Conservation (phyloP, 192 early-diverging fungal species). For the Backusella circina region DNA sequence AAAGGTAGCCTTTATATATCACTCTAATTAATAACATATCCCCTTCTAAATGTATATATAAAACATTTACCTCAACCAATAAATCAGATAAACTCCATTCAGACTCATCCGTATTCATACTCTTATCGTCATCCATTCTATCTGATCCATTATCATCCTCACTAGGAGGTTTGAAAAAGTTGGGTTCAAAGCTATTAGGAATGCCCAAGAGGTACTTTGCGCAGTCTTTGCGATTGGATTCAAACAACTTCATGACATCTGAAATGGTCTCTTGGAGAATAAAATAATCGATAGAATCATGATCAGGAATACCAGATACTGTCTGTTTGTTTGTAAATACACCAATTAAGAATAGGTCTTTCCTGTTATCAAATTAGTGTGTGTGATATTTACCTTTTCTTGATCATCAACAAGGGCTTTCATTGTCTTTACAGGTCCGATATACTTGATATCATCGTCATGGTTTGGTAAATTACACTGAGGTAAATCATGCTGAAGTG, state of each 20-base stretch:
- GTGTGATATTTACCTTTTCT: constrained; percentile 3
- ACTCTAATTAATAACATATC: too few relatives aligned
- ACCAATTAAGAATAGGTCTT: too few relatives aligned
- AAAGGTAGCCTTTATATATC: constrained; percentile 33
- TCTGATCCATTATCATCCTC: constrained; percentile 23
- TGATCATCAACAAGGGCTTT: constrained; percentile 15
- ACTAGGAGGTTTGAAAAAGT: constrained; percentile 32
- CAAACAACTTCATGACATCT: constrained; percentile 81
- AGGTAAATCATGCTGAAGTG: constrained; percentile 49
- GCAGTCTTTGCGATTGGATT: constrained; percentile 93
- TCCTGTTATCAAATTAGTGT: background rate
- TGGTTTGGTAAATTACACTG: constrained; percentile 36
- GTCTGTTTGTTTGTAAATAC: background rate
- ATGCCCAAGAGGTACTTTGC: constrained; percentile 70
- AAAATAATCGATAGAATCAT: constrained; percentile 50
- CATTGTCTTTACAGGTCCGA: constrained; percentile 18
- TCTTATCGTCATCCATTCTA: constrained; percentile 9
- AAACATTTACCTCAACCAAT: constrained; percentile 27
- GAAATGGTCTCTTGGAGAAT: constrained; percentile 77
- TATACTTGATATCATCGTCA: constrained; percentile 25
- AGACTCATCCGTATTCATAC: constrained; percentile 8
- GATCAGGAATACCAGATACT: constrained; percentile 27
- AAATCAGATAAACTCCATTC: constrained; percentile 30
- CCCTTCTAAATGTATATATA: too few relatives aligned
- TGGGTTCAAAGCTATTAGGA: constrained; percentile 46